Percentiles rank a stretch among this genome's conserved stretches.
Evolutionary conservation across 768 basidiomycete species (phyloP).

Genomic region (Termitomyces sp.): DNA sequence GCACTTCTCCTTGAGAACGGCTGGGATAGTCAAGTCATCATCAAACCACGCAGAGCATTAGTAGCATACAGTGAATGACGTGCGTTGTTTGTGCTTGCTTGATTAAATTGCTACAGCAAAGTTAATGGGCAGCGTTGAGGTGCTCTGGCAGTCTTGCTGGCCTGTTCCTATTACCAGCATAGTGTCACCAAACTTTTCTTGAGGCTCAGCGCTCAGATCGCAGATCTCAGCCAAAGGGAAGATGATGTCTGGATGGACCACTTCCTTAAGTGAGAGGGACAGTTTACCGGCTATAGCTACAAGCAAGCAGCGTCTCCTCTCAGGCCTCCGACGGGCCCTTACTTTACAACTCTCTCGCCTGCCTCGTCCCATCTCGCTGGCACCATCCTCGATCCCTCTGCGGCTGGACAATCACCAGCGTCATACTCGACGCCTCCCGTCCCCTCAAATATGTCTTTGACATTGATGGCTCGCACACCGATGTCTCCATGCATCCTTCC

Average conservation of each 20-base stretch:
- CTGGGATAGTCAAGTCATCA: too few relatives aligned
- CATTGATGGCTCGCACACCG: slow-evolving; percentile 26
- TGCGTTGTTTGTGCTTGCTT: too few relatives aligned
- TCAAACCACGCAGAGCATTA: too few relatives aligned
- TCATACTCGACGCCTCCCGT: slow-evolving; percentile 22
- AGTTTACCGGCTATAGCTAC: slow-evolving; percentile 20
- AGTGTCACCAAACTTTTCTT: slow-evolving; percentile 19
- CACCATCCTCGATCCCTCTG: slow-evolving; percentile 27
- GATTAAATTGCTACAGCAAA: too few relatives aligned
- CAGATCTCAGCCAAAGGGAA: slow-evolving; percentile 16
- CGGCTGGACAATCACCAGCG: slow-evolving; percentile 27
- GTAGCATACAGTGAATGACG: too few relatives aligned
- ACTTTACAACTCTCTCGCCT: slow-evolving; percentile 13
- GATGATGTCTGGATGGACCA: slow-evolving; percentile 26
- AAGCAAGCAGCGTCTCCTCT: slow-evolving; percentile 15
- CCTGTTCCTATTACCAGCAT: slow-evolving; percentile 22
- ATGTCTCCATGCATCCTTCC: slow-evolving; percentile 26
- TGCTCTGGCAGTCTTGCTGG: background rate
- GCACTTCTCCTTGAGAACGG: too few relatives aligned
- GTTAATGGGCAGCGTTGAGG: too few relatives aligned
- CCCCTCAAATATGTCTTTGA: slow-evolving; percentile 41
- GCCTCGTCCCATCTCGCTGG: slow-evolving; percentile 19
- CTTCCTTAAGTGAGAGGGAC: slow-evolving; percentile 24
- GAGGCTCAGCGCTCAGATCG: too few relatives aligned
- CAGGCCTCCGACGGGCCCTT: slow-evolving; percentile 23